phyloP scores from a whole-genome alignment of 768 basidiomycete species.

The Xerocomellus dryophilus region DNA sequence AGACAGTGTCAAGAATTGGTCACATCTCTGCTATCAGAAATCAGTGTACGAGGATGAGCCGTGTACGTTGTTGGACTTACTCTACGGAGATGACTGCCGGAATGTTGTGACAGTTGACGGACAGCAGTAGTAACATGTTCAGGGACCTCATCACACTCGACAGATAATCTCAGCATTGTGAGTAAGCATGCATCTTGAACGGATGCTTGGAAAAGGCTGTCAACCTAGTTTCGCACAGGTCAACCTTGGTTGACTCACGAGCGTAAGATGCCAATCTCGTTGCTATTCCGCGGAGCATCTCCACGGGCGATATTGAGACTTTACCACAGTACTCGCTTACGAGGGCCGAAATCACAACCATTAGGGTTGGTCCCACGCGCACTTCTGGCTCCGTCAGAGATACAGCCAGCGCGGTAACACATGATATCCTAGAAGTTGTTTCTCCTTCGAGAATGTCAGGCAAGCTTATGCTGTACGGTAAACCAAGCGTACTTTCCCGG shows the following conservation, averaged over 20 bases:
- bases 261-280: conserved; percentile 39
- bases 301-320: conserved; percentile 47
- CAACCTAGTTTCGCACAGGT: conserved; percentile 10
- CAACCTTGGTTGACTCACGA: conserved; percentile 42
- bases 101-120: conserved; percentile 38
- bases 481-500: conserved; percentile 42
- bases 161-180: conserved; percentile 65
- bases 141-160: conserved; percentile 55
- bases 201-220: conserved; percentile 42
- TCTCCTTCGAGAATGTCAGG: conserved; percentile 35
- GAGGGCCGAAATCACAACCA: conserved; percentile 67
- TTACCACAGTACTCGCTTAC: conserved; percentile 58
- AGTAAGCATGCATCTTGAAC: conserved; percentile 73
- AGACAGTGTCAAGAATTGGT: conserved; percentile 57
- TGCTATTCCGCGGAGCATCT: conserved; percentile 47
- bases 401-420: conserved; percentile 44
- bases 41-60: conserved; percentile 1
- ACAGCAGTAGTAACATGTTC: conserved; percentile 43
- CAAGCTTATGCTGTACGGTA: not conserved
- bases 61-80: conserved; percentile 36
- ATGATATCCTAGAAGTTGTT: conserved; percentile 40
- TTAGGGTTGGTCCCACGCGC: conserved; percentile 52
- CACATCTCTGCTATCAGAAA: conserved; percentile 53
- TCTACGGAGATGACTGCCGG: conserved; percentile 55
- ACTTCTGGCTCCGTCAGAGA: conserved; percentile 39